Evolutionary conservation across 1,284 basidiomycete species (phyloP), one percentile per base, ranked within the genome.

Genomic region (Malassezia cuniculi): DNA sequence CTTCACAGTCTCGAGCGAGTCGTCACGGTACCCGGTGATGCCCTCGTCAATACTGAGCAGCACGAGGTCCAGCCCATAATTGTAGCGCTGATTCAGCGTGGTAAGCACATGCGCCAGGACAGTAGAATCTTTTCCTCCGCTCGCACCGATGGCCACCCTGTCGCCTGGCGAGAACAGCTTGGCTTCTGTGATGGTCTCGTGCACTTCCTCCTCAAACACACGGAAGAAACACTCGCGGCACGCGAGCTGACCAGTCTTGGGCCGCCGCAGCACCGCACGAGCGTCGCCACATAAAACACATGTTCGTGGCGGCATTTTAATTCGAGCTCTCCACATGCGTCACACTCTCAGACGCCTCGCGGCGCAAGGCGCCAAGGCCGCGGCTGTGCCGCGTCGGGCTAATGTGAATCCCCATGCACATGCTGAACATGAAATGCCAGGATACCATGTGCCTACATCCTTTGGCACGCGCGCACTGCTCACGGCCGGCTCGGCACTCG

Each of bases 101-200:
- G 89, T 93, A 81, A 97, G 84, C 39, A 95, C 83, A 74, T 94
- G 80, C 8, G 93, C 90, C 20, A 99, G 75, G 2, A 99, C 90
- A 3, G 90, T 99, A 9, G 90, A 97, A 69, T 99, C 90, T 76
- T 99, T 99, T 30, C 90, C 93, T 39, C 90, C 90, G 37, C 86
- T 93, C 37, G 93, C 90, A 31, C 90, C 90, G 47, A 99, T 97
- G 17, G 90, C 93, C 25, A 99, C 87, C 47, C 77, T 75, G 69
- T 99, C 87, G 22, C 90, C 87, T n/a, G 76, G 74, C 58, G 78
- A 77, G 72, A 99, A 99, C 10, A 97, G 74, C 12, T 46, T 35
- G 31, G 55, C 48, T n/a, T 41, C 43, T 20, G 72, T 76, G 60
- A 97, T 94, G 0, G 93, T 95, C 65, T 90, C 81, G 71, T 99